A percentile compares a stretch with the other conserved stretches of the same genome.
phyloP scores from a whole-genome alignment of 1,284 basidiomycete genomes.

The Ganoderma leucocontextum region DNA sequence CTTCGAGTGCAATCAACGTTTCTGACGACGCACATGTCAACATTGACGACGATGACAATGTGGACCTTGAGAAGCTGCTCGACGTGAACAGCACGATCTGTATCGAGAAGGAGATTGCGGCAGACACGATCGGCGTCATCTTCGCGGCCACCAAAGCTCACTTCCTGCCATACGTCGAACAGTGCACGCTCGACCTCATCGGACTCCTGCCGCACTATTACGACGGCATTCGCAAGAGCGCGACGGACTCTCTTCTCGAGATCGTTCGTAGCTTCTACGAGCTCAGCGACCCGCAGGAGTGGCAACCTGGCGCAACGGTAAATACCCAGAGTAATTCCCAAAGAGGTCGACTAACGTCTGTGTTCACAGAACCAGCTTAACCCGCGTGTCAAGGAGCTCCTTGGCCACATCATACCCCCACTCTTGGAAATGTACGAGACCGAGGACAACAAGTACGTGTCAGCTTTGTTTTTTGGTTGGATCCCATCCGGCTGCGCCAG shows the following conservation, averaged over 20 bases:
- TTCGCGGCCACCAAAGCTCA: constrained; percentile 85
- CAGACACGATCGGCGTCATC: constrained; percentile 94
- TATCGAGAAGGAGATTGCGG: constrained; percentile 99
- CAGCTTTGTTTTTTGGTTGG: constrained; percentile 5
- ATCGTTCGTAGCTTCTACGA: constrained; percentile 95
- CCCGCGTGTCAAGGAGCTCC: constrained; percentile 83
- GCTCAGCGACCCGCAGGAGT: constrained; percentile 83
- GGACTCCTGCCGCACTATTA: constrained; percentile 93
- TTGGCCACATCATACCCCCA: constrained; percentile 78
- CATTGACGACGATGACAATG: constrained; percentile 80
- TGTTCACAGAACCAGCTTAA: constrained; percentile 60
- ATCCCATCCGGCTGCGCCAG: constrained; percentile 8
- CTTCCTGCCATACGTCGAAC: constrained; percentile 92
- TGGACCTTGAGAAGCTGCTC: constrained; percentile 85
- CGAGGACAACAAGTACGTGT: constrained; percentile 96
- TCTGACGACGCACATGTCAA: constrained; percentile 62
- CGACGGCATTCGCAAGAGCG: constrained; percentile 97
- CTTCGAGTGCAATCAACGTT: constrained; percentile 71
- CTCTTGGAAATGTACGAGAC: constrained; percentile 92
- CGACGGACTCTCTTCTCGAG: constrained; percentile 89
- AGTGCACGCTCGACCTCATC: constrained; percentile 83
- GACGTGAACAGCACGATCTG: constrained; percentile 97
- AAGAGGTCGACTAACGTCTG: not conserved
- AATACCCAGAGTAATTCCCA: not conserved
- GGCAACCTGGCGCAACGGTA: constrained; percentile 78